A percentile compares a stretch with the other conserved stretches of the same genome.
Evolutionary conservation across 257 asterid species (phyloP).

Genomic region (Solanum clarkiae): DNA sequence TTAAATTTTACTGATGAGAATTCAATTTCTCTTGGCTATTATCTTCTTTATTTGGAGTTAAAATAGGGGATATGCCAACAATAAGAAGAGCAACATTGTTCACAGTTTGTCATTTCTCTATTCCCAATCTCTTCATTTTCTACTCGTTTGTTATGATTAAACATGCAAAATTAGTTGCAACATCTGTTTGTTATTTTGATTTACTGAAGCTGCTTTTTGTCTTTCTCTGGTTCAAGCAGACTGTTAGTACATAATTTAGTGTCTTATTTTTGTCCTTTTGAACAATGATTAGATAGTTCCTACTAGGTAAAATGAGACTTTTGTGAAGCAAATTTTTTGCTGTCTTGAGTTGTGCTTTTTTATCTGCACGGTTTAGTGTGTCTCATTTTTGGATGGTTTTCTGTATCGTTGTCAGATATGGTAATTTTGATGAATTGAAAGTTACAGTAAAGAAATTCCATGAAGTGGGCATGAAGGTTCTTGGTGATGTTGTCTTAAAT

Average conservation of each 20-base stretch:
- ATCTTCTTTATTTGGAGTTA: not conserved
- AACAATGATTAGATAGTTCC: not conserved
- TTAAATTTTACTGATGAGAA: not conserved
- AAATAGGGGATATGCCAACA: not conserved
- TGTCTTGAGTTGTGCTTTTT: not conserved
- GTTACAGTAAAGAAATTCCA: constrained; percentile 57
- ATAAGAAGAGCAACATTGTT: not conserved
- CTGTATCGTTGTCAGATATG: constrained; percentile 46
- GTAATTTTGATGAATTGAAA: constrained; percentile 68
- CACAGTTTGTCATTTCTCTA: not conserved
- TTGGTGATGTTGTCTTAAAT: constrained; percentile 91
- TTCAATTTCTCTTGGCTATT: not conserved
- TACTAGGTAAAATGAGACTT: not conserved
- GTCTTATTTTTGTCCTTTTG: not conserved
- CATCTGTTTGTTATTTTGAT: not conserved
- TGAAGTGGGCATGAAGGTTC: constrained; percentile 60
- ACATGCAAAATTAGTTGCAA: not conserved
- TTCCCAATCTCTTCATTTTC: not conserved
- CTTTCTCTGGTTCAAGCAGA: not conserved
- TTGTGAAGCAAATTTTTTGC: not conserved
- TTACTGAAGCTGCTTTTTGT: not conserved
- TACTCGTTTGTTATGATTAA: not conserved
- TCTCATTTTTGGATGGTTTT: not conserved
- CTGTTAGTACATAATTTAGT: not conserved
- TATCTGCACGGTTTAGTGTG: not conserved